phyloP scores from a whole-genome alignment of 2,329 filamentous ascomycete genomes.

The Samsoniella hepiali region DNA sequence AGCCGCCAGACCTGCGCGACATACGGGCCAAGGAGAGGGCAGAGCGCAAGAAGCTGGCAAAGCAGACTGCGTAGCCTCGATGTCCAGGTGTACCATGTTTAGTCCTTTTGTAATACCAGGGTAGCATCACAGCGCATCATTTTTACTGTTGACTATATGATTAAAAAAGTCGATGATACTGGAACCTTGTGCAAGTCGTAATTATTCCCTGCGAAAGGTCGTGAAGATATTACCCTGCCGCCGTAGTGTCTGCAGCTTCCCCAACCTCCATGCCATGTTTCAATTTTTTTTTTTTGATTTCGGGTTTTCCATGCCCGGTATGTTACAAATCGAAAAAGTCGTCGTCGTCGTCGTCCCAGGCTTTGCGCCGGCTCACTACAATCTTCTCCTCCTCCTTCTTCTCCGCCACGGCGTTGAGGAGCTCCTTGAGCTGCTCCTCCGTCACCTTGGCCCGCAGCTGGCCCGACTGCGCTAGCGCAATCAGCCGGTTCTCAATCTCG shows the following conservation, averaged over 20 bases:
- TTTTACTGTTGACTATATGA: background rate
- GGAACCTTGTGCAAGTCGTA: background rate
- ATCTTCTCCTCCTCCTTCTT: slow-evolving; percentile 78
- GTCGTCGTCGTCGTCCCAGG: slow-evolving; percentile 81
- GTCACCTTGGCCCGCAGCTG: slow-evolving; percentile 86
- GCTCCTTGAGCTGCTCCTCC: slow-evolving; percentile 88
- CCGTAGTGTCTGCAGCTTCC: background rate
- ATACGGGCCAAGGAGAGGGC: slow-evolving; percentile 69
- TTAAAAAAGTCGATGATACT: background rate
- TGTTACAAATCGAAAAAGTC: slow-evolving; percentile 62
- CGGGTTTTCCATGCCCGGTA: no score
- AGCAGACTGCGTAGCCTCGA: slow-evolving; percentile 28
- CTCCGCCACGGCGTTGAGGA: slow-evolving; percentile 81
- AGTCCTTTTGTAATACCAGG: background rate
- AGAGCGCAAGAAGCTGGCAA: slow-evolving; percentile 60
- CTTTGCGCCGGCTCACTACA: slow-evolving; percentile 79
- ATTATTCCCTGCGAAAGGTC: background rate
- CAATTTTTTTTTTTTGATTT: no score
- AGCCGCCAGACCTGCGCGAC: slow-evolving; percentile 78
- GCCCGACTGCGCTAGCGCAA: slow-evolving; percentile 84
- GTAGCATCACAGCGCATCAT: background rate
- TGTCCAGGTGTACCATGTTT: background rate
- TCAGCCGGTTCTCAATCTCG: slow-evolving; percentile 88
- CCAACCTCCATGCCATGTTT: no score
- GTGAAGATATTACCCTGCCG: background rate